Conservation (phyloP, 1,139 yeast genomes). For the Saccharomycopsis hybrid region DNA sequence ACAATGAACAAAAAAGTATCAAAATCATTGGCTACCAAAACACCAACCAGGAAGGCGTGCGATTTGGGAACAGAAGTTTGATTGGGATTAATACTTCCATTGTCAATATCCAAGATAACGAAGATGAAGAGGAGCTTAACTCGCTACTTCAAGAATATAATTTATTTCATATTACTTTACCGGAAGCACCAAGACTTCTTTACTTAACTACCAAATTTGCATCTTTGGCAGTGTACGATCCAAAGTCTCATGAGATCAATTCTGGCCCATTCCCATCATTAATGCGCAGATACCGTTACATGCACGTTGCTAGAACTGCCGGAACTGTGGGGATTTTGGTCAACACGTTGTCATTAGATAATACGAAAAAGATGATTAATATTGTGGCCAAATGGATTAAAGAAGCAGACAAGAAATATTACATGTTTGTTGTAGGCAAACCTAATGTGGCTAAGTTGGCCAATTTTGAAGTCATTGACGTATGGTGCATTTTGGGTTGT, state of each 20-base stretch:
- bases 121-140: neutral
- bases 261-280: conserved; percentile 70
- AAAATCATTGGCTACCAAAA: conserved; percentile 40
- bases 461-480: conserved; percentile 83
- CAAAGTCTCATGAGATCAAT: conserved; percentile 29
- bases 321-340: conserved; percentile 88
- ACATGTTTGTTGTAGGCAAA: conserved; percentile 92
- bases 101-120: neutral
- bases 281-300: conserved; percentile 75
- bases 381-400: conserved; percentile 54
- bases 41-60: neutral
- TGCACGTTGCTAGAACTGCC: conserved; percentile 86
- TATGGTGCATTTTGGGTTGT: conserved; percentile 94
- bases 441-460: conserved; percentile 98
- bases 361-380: conserved; percentile 59
- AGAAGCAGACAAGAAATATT: conserved; percentile 82
- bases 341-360: conserved; percentile 75
- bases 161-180: conserved; percentile 64
- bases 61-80: conserved; percentile 28
- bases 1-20: conserved; percentile 31
- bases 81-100: conserved; percentile 11
- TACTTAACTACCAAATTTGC: conserved; percentile 67
- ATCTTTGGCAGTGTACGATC: conserved; percentile 44
- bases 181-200: conserved; percentile 73
- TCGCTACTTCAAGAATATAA: conserved; percentile 32